Evolutionary conservation across 2,329 filamentous ascomycete species (phyloP).

Genomic region (Cladobotryum protrusum): DNA sequence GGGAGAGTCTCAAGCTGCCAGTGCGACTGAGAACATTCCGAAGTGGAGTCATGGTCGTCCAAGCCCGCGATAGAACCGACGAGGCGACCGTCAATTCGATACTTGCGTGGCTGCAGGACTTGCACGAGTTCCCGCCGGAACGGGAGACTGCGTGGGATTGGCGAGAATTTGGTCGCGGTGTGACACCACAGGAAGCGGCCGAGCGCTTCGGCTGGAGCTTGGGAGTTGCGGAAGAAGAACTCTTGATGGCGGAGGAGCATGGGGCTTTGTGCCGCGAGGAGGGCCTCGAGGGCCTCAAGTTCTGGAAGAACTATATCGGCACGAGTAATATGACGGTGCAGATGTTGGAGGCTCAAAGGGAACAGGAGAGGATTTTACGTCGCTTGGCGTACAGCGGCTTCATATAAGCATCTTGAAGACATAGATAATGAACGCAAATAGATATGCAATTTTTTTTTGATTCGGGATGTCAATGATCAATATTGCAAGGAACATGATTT

Average conservation of each 20-base stretch:
- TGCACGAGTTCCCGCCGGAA: constrained; percentile 60
- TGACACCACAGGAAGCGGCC: constrained; percentile 84
- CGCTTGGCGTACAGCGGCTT: constrained; percentile 40
- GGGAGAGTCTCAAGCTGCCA: constrained; percentile 81
- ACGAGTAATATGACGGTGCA: constrained; percentile 33
- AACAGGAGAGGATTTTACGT: constrained; percentile 37
- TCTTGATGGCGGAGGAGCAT: constrained; percentile 94
- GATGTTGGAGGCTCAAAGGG: constrained; percentile 23
- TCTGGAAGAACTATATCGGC: constrained; percentile 77
- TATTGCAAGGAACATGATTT: too few species aligned
- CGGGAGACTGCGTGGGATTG: constrained; percentile 69
- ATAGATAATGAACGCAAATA: background rate
- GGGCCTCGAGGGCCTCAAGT: constrained; percentile 81
- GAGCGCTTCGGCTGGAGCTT: constrained; percentile 95
- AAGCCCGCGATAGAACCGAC: constrained; percentile 80
- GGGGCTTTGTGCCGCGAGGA: constrained; percentile 87
- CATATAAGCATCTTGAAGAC: constrained; percentile 14
- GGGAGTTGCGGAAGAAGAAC: constrained; percentile 87
- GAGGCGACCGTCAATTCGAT: constrained; percentile 79
- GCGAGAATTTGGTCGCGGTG: constrained; percentile 70
- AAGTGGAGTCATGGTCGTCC: constrained; percentile 90
- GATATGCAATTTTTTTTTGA: background rate
- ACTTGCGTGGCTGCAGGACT: constrained; percentile 67
- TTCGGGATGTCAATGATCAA: too few species aligned
- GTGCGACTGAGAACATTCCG: constrained; percentile 84